Conservation (phyloP, 805 yeast genomes). For the Ogataea polymorpha region DNA sequence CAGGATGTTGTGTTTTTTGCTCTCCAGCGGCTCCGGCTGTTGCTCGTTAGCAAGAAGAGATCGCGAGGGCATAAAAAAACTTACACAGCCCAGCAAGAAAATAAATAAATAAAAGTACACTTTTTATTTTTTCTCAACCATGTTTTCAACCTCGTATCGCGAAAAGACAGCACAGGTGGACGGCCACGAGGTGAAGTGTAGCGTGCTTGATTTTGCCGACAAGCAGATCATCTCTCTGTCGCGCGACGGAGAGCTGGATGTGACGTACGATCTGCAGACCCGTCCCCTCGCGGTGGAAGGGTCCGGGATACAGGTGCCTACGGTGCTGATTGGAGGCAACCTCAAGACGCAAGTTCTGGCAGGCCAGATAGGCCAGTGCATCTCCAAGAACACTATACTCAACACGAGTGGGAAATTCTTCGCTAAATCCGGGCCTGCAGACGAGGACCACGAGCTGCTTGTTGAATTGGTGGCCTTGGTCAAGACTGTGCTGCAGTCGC, state of each 20-base stretch:
- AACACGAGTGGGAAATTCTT: constrained; percentile 49
- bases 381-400: constrained; percentile 40
- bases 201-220: constrained; percentile 35
- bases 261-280: constrained; percentile 43
- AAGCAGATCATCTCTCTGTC: constrained; percentile 40
- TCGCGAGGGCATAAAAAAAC: constrained; percentile 3
- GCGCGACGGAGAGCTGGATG: constrained; percentile 45
- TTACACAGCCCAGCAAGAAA: constrained; percentile 1
- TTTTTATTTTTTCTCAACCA: neutral
- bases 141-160: constrained; percentile 1
- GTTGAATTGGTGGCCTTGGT: constrained; percentile 37
- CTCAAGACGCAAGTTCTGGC: constrained; percentile 46
- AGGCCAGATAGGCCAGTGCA: constrained; percentile 42
- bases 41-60: constrained; percentile 11
- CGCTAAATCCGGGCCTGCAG: constrained; percentile 31
- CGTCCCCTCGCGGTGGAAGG: constrained; percentile 10
- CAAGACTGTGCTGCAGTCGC: constrained; percentile 2
- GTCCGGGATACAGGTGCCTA: constrained; percentile 15
- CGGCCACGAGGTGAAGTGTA: constrained; percentile 20
- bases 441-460: constrained; percentile 41
- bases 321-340: constrained; percentile 43
- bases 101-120: neutral
- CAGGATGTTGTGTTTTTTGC: constrained; percentile 11
- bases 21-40: constrained; percentile 10
- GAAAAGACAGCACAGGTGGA: constrained; percentile 9